A percentile compares a stretch with the other conserved stretches of the same genome.
Evolutionary conservation across 1,139 yeast genomes (phyloP).

Genomic region (Pichia sp.): DNA sequence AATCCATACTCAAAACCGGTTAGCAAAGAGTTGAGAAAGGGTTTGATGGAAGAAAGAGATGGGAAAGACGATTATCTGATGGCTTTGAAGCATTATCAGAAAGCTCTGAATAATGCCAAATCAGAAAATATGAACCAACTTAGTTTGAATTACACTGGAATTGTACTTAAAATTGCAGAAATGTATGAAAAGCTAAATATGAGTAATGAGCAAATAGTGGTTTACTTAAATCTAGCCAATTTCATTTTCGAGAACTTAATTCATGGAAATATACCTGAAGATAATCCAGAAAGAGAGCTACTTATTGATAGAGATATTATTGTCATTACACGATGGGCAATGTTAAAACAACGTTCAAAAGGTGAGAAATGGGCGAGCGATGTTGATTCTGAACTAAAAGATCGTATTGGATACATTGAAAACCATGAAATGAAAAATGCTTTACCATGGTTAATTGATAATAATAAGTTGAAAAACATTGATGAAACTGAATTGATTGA

Average conservation of each 20-base stretch:
- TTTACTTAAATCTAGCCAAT: slow-evolving; percentile 22
- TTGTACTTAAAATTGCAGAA: slow-evolving; percentile 79
- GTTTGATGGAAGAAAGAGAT: slow-evolving; percentile 78
- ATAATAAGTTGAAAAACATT: not conserved
- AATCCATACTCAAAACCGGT: slow-evolving; percentile 37
- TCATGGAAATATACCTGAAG: slow-evolving; percentile 15
- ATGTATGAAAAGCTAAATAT: slow-evolving; percentile 45
- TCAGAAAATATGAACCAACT: slow-evolving; percentile 45
- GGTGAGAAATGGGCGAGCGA: slow-evolving; percentile 12
- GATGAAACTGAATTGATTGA: slow-evolving; percentile 21
- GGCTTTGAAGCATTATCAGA: slow-evolving; percentile 61
- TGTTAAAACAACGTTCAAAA: slow-evolving; percentile 14
- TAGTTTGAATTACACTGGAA: slow-evolving; percentile 73
- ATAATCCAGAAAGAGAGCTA: slow-evolving; percentile 22
- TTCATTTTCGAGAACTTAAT: slow-evolving; percentile 25
- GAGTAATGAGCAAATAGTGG: slow-evolving; percentile 19
- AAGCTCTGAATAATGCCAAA: slow-evolving; percentile 42
- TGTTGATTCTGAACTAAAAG: slow-evolving; percentile 14
- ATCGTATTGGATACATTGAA: slow-evolving; percentile 25
- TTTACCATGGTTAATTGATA: slow-evolving; percentile 12
- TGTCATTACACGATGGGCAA: slow-evolving; percentile 24
- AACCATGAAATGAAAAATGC: slow-evolving; percentile 9
- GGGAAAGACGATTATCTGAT: slow-evolving; percentile 53
- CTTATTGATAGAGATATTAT: slow-evolving; percentile 26
- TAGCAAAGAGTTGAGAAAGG: slow-evolving; percentile 64